These are phyloP conservation scores for Eucalyptus polyanthemos DNA, from an alignment of 345 rosid species.

Conservation along the genomic window DNA sequence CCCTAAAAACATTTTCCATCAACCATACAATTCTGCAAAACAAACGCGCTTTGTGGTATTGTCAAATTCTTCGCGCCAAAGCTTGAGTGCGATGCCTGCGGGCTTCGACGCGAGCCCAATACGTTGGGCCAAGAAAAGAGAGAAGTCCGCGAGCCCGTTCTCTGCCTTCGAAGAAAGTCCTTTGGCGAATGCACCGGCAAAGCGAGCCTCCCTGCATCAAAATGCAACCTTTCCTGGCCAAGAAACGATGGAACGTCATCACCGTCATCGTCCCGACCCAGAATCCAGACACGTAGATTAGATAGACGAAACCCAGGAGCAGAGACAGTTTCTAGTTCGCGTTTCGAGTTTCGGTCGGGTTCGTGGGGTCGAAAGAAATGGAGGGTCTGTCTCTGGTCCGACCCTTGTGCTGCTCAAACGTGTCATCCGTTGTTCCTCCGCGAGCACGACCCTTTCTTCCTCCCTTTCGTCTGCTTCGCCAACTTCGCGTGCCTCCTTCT, in stretches of 20 bases:
- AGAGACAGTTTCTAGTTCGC: not conserved
- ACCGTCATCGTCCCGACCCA: not conserved
- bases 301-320: not conserved
- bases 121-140: not conserved
- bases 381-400: not conserved
- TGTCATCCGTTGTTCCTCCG: not conserved
- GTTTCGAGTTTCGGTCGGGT: not conserved
- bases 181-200: not conserved
- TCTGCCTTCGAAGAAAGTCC: not conserved
- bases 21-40: too few relatives aligned
- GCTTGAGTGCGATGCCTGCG: not conserved
- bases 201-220: not conserved
- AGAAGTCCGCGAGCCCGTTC: not conserved
- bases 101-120: not conserved
- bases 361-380: not conserved
- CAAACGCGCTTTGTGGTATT: not conserved
- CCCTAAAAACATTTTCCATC: too few relatives aligned
- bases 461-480: not conserved
- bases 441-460: not conserved
- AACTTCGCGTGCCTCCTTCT: not conserved
- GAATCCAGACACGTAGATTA: not conserved
- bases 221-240: not conserved
- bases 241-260: not conserved
- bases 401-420: not conserved
- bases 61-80: not conserved